Evolutionary conservation across 2,329 filamentous ascomycete genomes (phyloP), one percentile per base, ranked within the genome.

Genomic region (Metarhizium rileyi): DNA sequence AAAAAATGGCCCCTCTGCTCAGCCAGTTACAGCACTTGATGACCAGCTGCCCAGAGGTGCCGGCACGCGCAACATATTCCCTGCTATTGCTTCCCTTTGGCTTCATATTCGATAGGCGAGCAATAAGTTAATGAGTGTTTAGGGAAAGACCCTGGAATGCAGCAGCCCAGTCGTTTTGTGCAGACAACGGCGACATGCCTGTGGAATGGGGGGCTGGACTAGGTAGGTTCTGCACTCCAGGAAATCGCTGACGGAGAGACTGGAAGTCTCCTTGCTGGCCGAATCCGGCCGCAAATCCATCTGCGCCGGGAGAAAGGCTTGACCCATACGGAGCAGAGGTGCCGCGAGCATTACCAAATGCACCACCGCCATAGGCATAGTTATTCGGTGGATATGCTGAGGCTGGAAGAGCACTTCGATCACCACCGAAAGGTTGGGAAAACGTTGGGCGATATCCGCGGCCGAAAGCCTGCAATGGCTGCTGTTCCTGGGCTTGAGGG

Each of bases 91-190:
- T 23, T 42, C 20, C 12, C 16, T 23, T 42, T 25, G 8, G 4
- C 7, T n/a, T 20, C 38, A 7, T 14, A 7, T 42, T 20, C 9
- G 20, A 22, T 23, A 5, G 8, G 9, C 6, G 38, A 6, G 38
- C 22, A 42, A 16, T 25, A 25, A 53, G n/a, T 68, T 61, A 80
- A 53, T 76, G 76, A 55, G 79, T 78, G 60, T 86, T 86, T 54
- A 90, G 75, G 2, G 86, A 90, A 18, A 90, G 69, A 9, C 84
- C 79, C 63, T 89, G 84, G 63, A 88, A 87, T 5, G 75, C 67
- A 48, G 71, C 70, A 25, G 75, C 68, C 83, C 84, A 87, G 46
- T 86, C 82, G 44, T 73, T 70, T 59, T 74, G 73, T 27, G 65
- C 63, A 46, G 65, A 62, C 50, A 77, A 66, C 56, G 68, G 60